phyloP scores from a whole-genome alignment of 768 basidiomycete genomes.

The Lentinula sp. region DNA sequence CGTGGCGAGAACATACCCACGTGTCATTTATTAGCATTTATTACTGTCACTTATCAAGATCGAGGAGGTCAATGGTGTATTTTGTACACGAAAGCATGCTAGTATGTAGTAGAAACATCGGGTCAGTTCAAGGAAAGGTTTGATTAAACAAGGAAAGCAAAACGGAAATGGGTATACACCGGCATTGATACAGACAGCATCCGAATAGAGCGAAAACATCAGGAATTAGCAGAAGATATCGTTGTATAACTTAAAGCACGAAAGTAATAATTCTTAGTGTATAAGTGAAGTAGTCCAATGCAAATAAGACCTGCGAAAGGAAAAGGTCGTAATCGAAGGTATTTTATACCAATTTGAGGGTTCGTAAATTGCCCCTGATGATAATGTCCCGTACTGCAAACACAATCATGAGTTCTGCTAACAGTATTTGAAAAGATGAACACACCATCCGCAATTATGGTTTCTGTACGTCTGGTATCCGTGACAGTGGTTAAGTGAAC shows the following conservation, averaged over 20 bases:
- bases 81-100: too few relatives aligned
- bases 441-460: slow-evolving; percentile 68
- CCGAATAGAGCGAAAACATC: background rate
- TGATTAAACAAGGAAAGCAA: too few relatives aligned
- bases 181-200: background rate
- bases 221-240: background rate
- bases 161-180: background rate
- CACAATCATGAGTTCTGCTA: background rate
- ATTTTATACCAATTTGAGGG: slow-evolving; percentile 21
- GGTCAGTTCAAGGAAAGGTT: too few relatives aligned
- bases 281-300: background rate
- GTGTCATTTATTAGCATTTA: too few relatives aligned
- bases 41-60: too few relatives aligned
- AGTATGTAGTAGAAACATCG: too few relatives aligned
- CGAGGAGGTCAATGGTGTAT: too few relatives aligned
- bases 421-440: background rate
- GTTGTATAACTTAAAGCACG: background rate
- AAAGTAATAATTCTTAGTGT: background rate
- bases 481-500: slow-evolving; percentile 80
- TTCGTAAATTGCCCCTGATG: slow-evolving; percentile 31
- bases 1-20: too few relatives aligned
- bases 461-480: slow-evolving; percentile 69
- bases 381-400: slow-evolving; percentile 38
- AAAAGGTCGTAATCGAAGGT: slow-evolving; percentile 29
- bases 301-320: background rate